These are phyloP conservation scores for Citrus medica DNA, from an alignment of 345 rosid genomes.

Conservation along the genomic window DNA sequence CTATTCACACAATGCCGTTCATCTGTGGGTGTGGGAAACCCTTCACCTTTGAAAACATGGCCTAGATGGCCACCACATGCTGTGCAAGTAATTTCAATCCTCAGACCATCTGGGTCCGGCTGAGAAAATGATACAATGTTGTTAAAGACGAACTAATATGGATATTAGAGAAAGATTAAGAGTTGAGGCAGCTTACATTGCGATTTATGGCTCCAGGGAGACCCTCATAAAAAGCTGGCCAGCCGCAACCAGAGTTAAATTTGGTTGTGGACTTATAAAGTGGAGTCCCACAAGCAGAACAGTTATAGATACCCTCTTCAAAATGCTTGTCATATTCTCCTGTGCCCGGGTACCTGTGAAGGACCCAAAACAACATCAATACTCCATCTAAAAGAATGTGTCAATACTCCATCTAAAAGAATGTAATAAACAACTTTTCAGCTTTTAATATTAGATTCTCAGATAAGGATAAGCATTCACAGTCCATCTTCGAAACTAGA, in stretches of 20 bases:
- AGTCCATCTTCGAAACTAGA: not conserved
- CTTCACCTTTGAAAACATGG: slow-evolving; percentile 94
- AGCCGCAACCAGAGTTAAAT: slow-evolving; percentile 82
- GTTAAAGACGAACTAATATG: not conserved
- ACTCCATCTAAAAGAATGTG: too few species aligned
- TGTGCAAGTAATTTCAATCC: slow-evolving; percentile 83
- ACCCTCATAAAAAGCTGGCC: slow-evolving; percentile 95
- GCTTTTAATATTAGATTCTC: not conserved
- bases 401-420: not conserved
- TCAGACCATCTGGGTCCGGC: slow-evolving; percentile 84
- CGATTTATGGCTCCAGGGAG: slow-evolving; percentile 80
- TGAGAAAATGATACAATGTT: slow-evolving; percentile 23
- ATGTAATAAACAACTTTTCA: not conserved
- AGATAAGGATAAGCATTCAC: not conserved
- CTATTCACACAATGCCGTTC: slow-evolving; percentile 94
- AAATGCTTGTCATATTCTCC: slow-evolving; percentile 77
- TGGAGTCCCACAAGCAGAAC: slow-evolving; percentile 91
- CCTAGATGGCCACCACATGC: slow-evolving; percentile 99
- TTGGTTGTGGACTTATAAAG: slow-evolving; percentile 78
- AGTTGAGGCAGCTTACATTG: slow-evolving; percentile 34
- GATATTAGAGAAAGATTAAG: not conserved
- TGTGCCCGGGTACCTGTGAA: slow-evolving; percentile 70
- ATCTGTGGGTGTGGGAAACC: slow-evolving; percentile 81
- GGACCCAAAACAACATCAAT: not conserved
- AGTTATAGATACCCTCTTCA: slow-evolving; percentile 65